Conservation (phyloP, 176 grass and related monocot species). For the Triticum turgidum region DNA sequence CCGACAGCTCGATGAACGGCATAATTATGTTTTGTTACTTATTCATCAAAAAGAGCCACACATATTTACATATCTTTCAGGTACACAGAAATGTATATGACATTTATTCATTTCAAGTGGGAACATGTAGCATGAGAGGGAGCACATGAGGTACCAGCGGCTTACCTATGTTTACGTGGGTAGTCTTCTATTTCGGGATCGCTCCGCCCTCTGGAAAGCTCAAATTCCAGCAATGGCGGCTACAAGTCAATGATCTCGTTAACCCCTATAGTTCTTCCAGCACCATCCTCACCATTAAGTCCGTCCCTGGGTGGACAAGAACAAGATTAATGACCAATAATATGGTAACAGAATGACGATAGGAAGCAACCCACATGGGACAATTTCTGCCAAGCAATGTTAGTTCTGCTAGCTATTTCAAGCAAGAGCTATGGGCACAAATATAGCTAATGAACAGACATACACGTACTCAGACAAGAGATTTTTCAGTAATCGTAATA, state of each 20-base stretch:
- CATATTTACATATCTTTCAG: too few species aligned
- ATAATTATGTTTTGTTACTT: too few species aligned
- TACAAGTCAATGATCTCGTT: not conserved
- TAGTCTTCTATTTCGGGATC: conserved; percentile 43
- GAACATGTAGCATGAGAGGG: too few species aligned
- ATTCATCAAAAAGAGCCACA: too few species aligned
- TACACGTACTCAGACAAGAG: too few species aligned
- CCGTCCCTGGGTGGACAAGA: conserved; percentile 37
- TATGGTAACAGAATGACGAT: not conserved
- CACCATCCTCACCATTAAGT: conserved; percentile 58
- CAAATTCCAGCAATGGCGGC: conserved; percentile 22
- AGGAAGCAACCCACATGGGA: not conserved
- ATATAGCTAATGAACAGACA: too few species aligned
- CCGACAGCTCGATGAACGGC: too few species aligned
- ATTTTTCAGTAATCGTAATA: too few species aligned
- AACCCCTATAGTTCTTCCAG: conserved; percentile 67
- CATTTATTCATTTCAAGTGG: too few species aligned
- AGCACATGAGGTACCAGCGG: too few species aligned
- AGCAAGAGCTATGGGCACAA: too few species aligned
- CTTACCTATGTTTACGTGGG: conserved; percentile 22
- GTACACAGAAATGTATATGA: too few species aligned
- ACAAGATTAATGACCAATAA: not conserved
- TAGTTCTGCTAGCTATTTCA: not conserved
- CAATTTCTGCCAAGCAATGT: not conserved
- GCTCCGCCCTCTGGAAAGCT: conserved; percentile 58